phyloP scores from a whole-genome alignment of 2,329 filamentous ascomycete genomes.

The Botrytis aclada region DNA sequence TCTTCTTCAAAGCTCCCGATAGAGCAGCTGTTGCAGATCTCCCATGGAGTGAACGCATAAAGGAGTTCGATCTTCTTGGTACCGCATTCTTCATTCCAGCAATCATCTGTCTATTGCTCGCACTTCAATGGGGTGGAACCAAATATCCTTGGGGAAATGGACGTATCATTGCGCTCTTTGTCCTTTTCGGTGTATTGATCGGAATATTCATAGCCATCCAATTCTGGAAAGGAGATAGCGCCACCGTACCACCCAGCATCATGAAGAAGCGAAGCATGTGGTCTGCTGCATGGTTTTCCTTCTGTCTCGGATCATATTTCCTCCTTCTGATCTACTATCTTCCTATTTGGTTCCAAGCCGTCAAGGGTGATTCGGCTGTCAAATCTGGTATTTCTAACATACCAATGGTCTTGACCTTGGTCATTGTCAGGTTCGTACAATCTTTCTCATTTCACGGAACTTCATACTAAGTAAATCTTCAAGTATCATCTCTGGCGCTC shows the following conservation, averaged over 20 bases:
- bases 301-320: slow-evolving; percentile 39
- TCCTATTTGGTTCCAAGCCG: slow-evolving; percentile 50
- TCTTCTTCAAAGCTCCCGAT: slow-evolving; percentile 42
- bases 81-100: slow-evolving; percentile 39
- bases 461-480: not conserved
- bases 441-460: slow-evolving; percentile 23
- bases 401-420: slow-evolving; percentile 38
- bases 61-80: slow-evolving; percentile 40
- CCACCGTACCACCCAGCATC: slow-evolving; percentile 43
- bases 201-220: slow-evolving; percentile 39
- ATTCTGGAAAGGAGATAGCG: slow-evolving; percentile 40
- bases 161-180: slow-evolving; percentile 40
- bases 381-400: slow-evolving; percentile 45
- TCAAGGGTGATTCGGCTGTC: slow-evolving; percentile 44
- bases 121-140: slow-evolving; percentile 42
- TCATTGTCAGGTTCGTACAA: slow-evolving; percentile 27
- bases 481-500: slow-evolving; percentile 7
- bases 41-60: slow-evolving; percentile 37
- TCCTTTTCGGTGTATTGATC: slow-evolving; percentile 36
- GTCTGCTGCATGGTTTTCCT: slow-evolving; percentile 37
- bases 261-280: slow-evolving; percentile 41
- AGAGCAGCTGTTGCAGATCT: slow-evolving; percentile 37
- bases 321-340: slow-evolving; percentile 45
- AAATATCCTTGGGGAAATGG: slow-evolving; percentile 39
- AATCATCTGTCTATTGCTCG: slow-evolving; percentile 41